Evolutionary conservation across 1,139 yeast genomes (phyloP).

Genomic region (Petasospora rhodanensis): DNA sequence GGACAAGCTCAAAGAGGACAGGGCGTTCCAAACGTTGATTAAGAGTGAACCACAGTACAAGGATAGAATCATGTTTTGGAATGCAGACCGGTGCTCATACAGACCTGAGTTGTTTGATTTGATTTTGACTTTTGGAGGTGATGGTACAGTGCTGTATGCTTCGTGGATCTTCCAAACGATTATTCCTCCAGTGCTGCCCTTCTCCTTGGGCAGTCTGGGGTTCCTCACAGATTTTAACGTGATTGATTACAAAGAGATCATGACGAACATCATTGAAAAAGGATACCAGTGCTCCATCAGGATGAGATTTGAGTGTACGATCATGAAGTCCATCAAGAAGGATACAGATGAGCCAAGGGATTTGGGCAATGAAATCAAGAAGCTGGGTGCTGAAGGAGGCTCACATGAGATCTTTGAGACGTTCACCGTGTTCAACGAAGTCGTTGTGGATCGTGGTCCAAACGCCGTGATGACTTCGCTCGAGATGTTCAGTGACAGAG

Average conservation of each 20-base stretch:
- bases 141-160: constrained; percentile 80
- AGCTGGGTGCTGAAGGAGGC: constrained; percentile 17
- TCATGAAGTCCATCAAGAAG: constrained; percentile 37
- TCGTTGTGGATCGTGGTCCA: constrained; percentile 81
- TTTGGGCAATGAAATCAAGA: constrained; percentile 16
- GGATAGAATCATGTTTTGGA: constrained; percentile 53
- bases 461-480: constrained; percentile 73
- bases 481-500: constrained; percentile 73
- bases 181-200: constrained; percentile 82
- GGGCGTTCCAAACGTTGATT: constrained; percentile 38
- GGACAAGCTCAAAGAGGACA: constrained; percentile 40
- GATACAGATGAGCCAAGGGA: constrained; percentile 17
- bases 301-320: constrained; percentile 75
- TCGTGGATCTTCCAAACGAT: constrained; percentile 54
- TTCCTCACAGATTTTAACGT: constrained; percentile 78
- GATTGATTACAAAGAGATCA: constrained; percentile 45
- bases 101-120: constrained; percentile 53
- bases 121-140: constrained; percentile 73
- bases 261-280: constrained; percentile 50
- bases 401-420: constrained; percentile 33
- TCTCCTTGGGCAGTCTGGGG: constrained; percentile 80
- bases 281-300: constrained; percentile 68
- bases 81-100: constrained; percentile 42
- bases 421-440: constrained; percentile 74
- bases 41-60: constrained; percentile 29